Conservation (phyloP, 2,329 filamentous ascomycete species). For the Venturia oleaginea region DNA sequence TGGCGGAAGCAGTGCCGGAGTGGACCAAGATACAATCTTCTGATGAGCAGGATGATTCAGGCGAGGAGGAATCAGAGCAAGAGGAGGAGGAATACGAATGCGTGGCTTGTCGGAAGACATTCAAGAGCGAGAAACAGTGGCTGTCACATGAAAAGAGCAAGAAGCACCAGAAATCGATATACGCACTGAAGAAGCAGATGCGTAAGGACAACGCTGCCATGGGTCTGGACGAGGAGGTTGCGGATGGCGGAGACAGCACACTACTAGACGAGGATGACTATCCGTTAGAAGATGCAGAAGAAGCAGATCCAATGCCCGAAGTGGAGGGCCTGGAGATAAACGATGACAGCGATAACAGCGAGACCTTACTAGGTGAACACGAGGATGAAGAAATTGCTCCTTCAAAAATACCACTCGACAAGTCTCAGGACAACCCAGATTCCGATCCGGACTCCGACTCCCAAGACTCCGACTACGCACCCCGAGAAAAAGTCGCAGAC, state of each 20-base stretch:
- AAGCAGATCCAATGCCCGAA: constrained; percentile 16
- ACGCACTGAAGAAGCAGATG: constrained; percentile 75
- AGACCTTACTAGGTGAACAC: constrained; percentile 11
- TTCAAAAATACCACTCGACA: constrained; percentile 9
- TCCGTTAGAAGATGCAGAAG: constrained; percentile 17
- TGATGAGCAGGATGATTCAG: constrained; percentile 37
- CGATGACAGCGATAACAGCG: constrained; percentile 16
- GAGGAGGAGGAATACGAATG: constrained; percentile 50
- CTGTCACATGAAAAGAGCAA: constrained; percentile 93
- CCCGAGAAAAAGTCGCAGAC: constrained; percentile 28
- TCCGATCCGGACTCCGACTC: constrained; percentile 4
- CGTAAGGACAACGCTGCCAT: constrained; percentile 63
- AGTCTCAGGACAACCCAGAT: neutral
- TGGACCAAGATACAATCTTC: constrained; percentile 55
- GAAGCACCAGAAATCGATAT: constrained; percentile 82
- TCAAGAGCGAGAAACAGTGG: constrained; percentile 87
- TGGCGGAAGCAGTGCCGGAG: constrained; percentile 58
- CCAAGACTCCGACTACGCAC: constrained; percentile 27
- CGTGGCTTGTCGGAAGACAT: constrained; percentile 55
- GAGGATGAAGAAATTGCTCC: neutral
- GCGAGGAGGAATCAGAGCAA: constrained; percentile 39
- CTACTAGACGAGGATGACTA: constrained; percentile 23
- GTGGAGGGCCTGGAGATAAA: constrained; percentile 18
- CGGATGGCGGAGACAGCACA: constrained; percentile 25
- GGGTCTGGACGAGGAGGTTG: constrained; percentile 31